phyloP scores from a whole-genome alignment of 164 flowering plant genomes.

The Nelumbo lutea region DNA sequence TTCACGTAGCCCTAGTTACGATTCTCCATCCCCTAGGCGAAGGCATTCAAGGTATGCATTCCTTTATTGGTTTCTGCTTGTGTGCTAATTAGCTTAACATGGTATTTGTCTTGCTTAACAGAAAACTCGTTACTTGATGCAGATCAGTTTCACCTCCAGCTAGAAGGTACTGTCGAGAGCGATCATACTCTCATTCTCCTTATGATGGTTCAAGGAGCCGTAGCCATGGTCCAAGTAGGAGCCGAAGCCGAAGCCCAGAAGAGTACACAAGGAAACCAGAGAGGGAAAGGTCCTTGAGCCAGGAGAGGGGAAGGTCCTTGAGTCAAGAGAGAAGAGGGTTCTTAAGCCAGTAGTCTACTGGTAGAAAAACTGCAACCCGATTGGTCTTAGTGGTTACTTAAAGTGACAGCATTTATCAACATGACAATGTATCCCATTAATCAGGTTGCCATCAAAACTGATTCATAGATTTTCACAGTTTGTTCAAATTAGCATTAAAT shows the following conservation, averaged over 20 bases:
- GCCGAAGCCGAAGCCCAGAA: conserved; percentile 27
- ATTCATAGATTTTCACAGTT: too few relatives aligned
- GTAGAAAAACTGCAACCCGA: too few relatives aligned
- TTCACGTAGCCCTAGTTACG: conserved; percentile 45
- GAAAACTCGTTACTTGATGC: neutral
- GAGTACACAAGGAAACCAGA: conserved; percentile 29
- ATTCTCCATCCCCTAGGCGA: conserved; percentile 41
- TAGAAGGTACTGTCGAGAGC: conserved; percentile 31
- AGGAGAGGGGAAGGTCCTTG: neutral
- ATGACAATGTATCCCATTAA: too few relatives aligned
- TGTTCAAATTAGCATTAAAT: too few relatives aligned
- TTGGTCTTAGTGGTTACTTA: too few relatives aligned
- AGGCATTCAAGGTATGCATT: conserved; percentile 36
- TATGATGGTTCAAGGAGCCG: conserved; percentile 17
- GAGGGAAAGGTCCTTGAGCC: conserved; percentile 2
- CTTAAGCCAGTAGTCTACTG: too few relatives aligned
- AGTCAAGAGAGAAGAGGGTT: too few relatives aligned
- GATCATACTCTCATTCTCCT: conserved; percentile 42
- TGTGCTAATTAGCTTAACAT: neutral
- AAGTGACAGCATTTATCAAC: too few relatives aligned
- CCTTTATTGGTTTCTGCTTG: neutral
- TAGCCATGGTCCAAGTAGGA: conserved; percentile 16
- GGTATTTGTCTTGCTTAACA: neutral
- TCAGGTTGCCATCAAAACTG: too few relatives aligned
- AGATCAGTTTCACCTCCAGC: conserved; percentile 56